Base-by-base conservation (phyloP, 2,329 filamentous ascomycete genomes). In the Furcasterigmium furcatum region DNA sequence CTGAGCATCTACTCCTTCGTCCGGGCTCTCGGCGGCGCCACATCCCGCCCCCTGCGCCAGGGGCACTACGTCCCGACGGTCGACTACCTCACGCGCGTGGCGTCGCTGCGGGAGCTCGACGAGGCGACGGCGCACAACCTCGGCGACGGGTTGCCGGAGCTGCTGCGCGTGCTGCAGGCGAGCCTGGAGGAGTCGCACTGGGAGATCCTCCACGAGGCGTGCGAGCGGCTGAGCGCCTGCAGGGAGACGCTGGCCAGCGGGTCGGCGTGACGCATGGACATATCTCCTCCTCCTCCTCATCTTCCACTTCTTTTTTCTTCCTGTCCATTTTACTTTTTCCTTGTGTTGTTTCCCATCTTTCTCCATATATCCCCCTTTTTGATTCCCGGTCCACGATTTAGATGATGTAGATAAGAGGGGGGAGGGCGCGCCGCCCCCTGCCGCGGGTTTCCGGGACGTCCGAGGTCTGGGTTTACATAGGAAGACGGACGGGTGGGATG, bases 1-100 rank as follows among this genome's bases (percentile, higher is more conserved):
- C 71, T 96, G 44, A 87, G 89, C 41, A 89, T 96, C 10, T 96
- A 90, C 89, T 87, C 82, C 4, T 96, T 92, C 58, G 89, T 89
- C 3, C 90, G 84, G 56, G 88, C 91, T 1, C 68, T 92, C 13
- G 87, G 24, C 3, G 44, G 48, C 12, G 46, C 46, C 1, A 38
- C 18, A 10, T 44, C 14, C 22, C 44, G 38, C 5, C 48, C 46
- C n/a, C 29, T 27, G 24, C 24, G 24, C 24, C 51, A 47, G 8
- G 48, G 39, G 14, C 27, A 48, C 38, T 62, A 68, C 13, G 57
- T 59, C 3, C 60, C 63, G 3, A 63, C 73, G 38, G 60, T 64
- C 1, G 61, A 66, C 6, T 77, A 77, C 49, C 62, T 77, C 3
- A 77, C 79, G 14, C 85, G 82, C 54, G 71, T 91, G 34, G 88